phyloP scores from a whole-genome alignment of 164 flowering plant species.

The Kingdonia uniflora region DNA sequence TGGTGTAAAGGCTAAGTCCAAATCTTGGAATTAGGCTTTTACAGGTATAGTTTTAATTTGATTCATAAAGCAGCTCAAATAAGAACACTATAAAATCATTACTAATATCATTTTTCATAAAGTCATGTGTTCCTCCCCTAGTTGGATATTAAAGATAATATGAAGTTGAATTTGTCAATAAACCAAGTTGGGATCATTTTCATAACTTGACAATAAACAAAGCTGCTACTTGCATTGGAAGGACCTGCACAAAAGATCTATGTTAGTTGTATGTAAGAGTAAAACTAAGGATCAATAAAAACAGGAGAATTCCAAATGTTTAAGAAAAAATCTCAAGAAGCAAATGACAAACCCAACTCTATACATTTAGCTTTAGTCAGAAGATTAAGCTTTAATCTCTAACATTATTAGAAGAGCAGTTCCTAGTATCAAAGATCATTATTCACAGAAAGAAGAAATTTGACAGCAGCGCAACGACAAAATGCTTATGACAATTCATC shows the following conservation, averaged over 20 bases:
- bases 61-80: too few relatives aligned
- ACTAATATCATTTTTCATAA: neutral
- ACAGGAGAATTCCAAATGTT: neutral
- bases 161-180: neutral
- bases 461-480: constrained; percentile 96
- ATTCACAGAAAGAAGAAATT: constrained; percentile 80
- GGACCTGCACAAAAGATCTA: constrained; percentile 38
- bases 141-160: neutral
- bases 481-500: constrained; percentile 92
- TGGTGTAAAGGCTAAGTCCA: too few relatives aligned
- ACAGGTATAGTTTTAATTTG: too few relatives aligned
- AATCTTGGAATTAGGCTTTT: too few relatives aligned
- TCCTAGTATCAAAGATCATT: too few relatives aligned
- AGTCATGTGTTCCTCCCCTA: neutral
- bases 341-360: neutral
- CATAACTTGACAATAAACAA: constrained; percentile 65
- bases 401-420: too few relatives aligned
- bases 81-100: too few relatives aligned
- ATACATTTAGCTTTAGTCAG: neutral
- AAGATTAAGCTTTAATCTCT: neutral
- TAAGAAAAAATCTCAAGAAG: neutral
- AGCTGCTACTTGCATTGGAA: constrained; percentile 66
- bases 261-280: neutral
- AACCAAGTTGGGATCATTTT: neutral
- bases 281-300: neutral